Evolutionary conservation across 1,139 yeast species (phyloP).

Genomic region (Geotrichum phurueaensis): DNA sequence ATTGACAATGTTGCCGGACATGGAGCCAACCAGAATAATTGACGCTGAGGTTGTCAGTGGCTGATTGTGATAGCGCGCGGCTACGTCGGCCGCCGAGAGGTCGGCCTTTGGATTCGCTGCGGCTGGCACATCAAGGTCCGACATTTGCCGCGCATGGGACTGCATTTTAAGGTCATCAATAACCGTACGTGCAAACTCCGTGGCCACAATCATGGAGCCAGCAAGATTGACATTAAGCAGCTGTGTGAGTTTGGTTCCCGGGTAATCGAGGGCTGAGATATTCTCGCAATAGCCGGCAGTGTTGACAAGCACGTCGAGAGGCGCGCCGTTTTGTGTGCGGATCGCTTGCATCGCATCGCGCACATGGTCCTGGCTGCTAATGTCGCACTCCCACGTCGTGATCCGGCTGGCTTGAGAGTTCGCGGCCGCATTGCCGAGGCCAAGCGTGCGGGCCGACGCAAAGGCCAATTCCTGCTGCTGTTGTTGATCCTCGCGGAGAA

Average conservation of each 20-base stretch:
- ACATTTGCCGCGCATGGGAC: slow-evolving; percentile 23
- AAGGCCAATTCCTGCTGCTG: neutral
- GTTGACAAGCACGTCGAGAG: slow-evolving; percentile 63
- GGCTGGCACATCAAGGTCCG: neutral
- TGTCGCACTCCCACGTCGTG: slow-evolving; percentile 71
- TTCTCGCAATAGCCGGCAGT: slow-evolving; percentile 81
- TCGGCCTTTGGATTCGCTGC: neutral
- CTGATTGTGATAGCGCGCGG: neutral
- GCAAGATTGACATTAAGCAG: slow-evolving; percentile 66
- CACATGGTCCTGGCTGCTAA: slow-evolving; percentile 59
- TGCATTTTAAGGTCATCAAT: slow-evolving; percentile 48
- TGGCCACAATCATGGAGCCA: slow-evolving; percentile 67
- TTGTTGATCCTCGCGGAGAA: slow-evolving; percentile 23
- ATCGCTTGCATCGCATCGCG: slow-evolving; percentile 48
- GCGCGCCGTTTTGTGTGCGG: slow-evolving; percentile 49
- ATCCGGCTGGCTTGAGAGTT: slow-evolving; percentile 25
- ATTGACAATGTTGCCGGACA: slow-evolving; percentile 80
- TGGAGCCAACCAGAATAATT: slow-evolving; percentile 70
- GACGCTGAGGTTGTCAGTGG: slow-evolving; percentile 44
- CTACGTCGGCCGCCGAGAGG: neutral
- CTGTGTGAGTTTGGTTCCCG: slow-evolving; percentile 61
- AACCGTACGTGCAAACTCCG: slow-evolving; percentile 61
- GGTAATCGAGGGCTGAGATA: slow-evolving; percentile 71
- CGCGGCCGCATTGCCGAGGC: neutral
- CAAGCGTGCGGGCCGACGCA: neutral